Percentiles rank a stretch among this genome's conserved stretches.
These are phyloP conservation scores for Symbiodinium pilosum DNA, from an alignment of 73 alveolate species.

Conservation along the genomic window DNA sequence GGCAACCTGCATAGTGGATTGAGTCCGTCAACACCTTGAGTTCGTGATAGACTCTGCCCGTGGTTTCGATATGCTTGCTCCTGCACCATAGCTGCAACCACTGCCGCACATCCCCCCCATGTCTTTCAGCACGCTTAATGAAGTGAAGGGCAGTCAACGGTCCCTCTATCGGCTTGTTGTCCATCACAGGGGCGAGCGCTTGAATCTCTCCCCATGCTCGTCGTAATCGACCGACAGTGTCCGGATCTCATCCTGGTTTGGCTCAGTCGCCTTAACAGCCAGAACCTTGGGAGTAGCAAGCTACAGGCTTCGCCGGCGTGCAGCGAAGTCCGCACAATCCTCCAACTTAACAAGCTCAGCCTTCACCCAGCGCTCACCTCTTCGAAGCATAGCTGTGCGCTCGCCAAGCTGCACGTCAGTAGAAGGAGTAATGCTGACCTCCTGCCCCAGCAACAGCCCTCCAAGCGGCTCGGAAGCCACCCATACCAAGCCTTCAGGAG, in stretches of 20 bases:
- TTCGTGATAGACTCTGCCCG: not conserved
- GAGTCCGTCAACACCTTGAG: not conserved
- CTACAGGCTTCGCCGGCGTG: not conserved
- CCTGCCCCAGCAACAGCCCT: not conserved
- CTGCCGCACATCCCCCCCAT: not conserved
- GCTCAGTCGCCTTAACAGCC: not conserved
- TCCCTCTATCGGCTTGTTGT: not conserved
- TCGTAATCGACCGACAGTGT: not conserved
- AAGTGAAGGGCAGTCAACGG: not conserved
- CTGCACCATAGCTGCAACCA: not conserved
- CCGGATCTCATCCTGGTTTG: not conserved
- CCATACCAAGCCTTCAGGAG: constrained; percentile 22
- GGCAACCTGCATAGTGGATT: not conserved
- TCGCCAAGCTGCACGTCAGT: not conserved
- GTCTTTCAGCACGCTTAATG: not conserved
- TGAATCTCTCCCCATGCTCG: not conserved
- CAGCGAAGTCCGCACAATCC: not conserved
- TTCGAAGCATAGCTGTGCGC: not conserved
- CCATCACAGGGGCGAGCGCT: not conserved
- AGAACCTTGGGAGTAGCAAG: not conserved
- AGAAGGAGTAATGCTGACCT: not conserved
- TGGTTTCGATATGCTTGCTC: not conserved
- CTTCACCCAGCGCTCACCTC: not conserved
- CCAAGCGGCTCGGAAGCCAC: not conserved
- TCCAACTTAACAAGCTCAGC: not conserved